Conservation (phyloP, 1,284 basidiomycete genomes). For the Rhodotorula sp. region DNA sequence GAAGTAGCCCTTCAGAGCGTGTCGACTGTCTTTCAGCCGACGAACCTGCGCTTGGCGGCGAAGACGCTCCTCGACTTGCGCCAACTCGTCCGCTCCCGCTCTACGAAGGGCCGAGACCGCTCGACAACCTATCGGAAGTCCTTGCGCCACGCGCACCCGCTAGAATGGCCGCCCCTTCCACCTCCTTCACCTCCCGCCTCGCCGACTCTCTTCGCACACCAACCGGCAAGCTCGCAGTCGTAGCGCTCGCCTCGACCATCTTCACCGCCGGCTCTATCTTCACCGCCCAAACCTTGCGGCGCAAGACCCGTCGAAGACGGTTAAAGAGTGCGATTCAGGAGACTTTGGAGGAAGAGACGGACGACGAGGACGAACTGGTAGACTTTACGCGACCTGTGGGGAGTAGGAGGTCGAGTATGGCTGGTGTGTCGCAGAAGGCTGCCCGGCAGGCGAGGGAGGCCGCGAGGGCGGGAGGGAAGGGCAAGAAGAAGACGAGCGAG, state of each 20-base stretch:
- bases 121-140: neutral
- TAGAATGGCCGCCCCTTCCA: neutral
- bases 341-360: neutral
- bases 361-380: constrained; percentile 24
- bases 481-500: constrained; percentile 41
- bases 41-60: too few species aligned
- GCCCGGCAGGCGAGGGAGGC: neutral
- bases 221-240: constrained; percentile 19
- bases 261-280: constrained; percentile 30
- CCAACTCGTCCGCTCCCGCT: too few species aligned
- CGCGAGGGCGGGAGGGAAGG: neutral
- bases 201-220: constrained; percentile 21
- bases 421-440: neutral
- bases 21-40: too few species aligned
- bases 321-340: constrained; percentile 19
- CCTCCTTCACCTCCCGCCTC: constrained; percentile 18
- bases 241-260: constrained; percentile 25
- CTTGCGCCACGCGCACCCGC: too few species aligned
- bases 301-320: constrained; percentile 10
- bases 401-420: constrained; percentile 14
- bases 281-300: constrained; percentile 22
- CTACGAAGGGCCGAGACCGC: neutral
- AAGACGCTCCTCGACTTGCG: too few species aligned
- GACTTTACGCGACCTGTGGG: constrained; percentile 26
- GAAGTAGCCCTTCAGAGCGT: too few species aligned